Evolutionary conservation across 495 filamentous ascomycete genomes (phyloP).

Genomic region (Aspergillus funiculosus): DNA sequence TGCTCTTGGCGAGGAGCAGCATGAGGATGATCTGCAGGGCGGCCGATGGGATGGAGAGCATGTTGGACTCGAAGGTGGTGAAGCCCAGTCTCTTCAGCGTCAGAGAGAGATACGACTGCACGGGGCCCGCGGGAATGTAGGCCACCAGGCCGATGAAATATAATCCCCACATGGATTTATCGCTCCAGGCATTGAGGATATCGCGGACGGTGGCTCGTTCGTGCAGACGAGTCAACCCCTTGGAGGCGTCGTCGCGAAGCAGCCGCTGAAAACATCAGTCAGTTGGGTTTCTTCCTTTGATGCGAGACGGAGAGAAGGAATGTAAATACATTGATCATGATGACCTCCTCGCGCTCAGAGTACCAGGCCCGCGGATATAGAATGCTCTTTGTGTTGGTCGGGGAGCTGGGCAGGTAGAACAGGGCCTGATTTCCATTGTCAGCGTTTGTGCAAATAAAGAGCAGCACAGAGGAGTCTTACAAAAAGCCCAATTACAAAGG

Average conservation of each 20-base stretch:
- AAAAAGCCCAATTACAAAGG: constrained; percentile 27
- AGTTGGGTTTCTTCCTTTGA: neutral
- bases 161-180: constrained; percentile 39
- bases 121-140: constrained; percentile 42
- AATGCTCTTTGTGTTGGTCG: constrained; percentile 47
- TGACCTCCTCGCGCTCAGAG: constrained; percentile 44
- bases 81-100: constrained; percentile 38
- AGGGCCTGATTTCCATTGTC: constrained; percentile 12
- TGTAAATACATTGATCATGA: constrained; percentile 39
- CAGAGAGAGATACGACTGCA: constrained; percentile 37
- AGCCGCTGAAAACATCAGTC: constrained; percentile 24
- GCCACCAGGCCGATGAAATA: constrained; percentile 44
- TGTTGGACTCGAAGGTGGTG: constrained; percentile 42
- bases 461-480: constrained; percentile 14
- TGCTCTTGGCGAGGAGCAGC: constrained; percentile 36
- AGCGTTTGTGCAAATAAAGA: neutral
- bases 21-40: constrained; percentile 42
- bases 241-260: constrained; percentile 50
- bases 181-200: constrained; percentile 28
- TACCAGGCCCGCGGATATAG: constrained; percentile 49
- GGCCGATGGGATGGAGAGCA: constrained; percentile 41
- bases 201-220: constrained; percentile 27
- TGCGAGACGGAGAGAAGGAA: neutral
- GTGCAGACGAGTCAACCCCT: constrained; percentile 35
- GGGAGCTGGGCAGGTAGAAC: constrained; percentile 39